Percentiles rank a stretch among this genome's conserved stretches.
phyloP scores from a whole-genome alignment of 257 asterid genomes.

The Handroanthus guayacan region DNA sequence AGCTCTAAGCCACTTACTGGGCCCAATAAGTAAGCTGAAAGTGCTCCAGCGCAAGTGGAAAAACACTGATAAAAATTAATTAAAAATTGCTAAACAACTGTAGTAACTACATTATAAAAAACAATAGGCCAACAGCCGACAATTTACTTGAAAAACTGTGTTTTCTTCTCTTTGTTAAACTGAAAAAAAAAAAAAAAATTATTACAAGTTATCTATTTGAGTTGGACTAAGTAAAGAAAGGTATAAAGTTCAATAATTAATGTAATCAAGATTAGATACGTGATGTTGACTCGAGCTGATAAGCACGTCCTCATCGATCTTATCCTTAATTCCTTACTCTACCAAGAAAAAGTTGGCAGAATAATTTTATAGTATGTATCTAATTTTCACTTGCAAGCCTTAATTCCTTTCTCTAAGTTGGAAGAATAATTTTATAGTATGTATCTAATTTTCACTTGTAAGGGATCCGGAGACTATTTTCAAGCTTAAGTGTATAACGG shows the following conservation, averaged over 20 bases:
- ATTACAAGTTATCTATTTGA: background rate
- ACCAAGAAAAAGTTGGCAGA: background rate
- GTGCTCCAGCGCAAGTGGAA: background rate
- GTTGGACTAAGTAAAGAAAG: conserved; percentile 29
- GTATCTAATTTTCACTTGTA: no score
- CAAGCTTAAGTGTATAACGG: no score
- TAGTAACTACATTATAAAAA: no score
- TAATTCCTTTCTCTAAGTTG: background rate
- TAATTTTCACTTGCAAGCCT: conserved; percentile 5
- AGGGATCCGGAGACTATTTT: no score
- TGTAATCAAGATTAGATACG: conserved; percentile 25
- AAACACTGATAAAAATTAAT: background rate
- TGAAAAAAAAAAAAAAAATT: background rate
- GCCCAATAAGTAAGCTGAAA: background rate
- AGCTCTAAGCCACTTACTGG: background rate
- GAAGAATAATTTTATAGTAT: no score
- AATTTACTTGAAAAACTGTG: no score
- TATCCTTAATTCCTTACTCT: conserved; percentile 31
- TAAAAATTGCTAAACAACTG: background rate
- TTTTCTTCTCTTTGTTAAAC: background rate
- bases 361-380: background rate
- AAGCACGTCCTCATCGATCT: conserved; percentile 30
- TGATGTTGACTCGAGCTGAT: conserved; percentile 38
- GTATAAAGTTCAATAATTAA: background rate
- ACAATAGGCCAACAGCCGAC: no score